A percentile compares a stretch with the other conserved stretches of the same genome.
phyloP scores from a whole-genome alignment of 2,329 filamentous ascomycete species.

The Penicillium sp. region DNA sequence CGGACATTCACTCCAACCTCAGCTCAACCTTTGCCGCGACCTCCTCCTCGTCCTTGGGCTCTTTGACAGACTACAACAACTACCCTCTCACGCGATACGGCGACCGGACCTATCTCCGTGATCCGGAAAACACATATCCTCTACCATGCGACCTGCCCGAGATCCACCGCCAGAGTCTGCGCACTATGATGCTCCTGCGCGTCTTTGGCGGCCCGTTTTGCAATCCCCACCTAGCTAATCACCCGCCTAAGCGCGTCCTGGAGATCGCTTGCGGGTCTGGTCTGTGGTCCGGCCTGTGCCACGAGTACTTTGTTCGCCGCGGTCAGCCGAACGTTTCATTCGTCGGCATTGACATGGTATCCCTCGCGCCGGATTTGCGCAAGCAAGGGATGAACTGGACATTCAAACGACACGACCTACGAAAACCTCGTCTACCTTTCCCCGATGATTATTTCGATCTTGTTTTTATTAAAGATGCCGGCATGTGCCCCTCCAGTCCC shows the following conservation, averaged over 20 bases:
- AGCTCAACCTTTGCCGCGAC: conserved; percentile 32
- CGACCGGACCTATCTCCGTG: conserved; percentile 76
- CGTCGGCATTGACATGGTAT: conserved; percentile 75
- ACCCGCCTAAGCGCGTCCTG: conserved; percentile 69
- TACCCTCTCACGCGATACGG: conserved; percentile 66
- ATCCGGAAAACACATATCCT: conserved; percentile 68
- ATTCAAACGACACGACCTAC: conserved; percentile 83
- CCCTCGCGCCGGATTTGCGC: conserved; percentile 59
- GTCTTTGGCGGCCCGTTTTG: conserved; percentile 77
- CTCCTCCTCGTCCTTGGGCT: conserved; percentile 35
- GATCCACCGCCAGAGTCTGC: conserved; percentile 78
- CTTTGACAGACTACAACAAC: conserved; percentile 37
- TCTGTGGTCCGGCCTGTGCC: conserved; percentile 84
- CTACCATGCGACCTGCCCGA: conserved; percentile 82
- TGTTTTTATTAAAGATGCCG: conserved; percentile 80
- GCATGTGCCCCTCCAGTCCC: conserved; percentile 58
- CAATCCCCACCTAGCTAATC: conserved; percentile 60
- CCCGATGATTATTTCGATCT: conserved; percentile 76
- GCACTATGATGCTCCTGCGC: conserved; percentile 73
- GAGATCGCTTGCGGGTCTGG: conserved; percentile 84
- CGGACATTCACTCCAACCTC: conserved; percentile 32
- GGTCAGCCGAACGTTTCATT: conserved; percentile 69
- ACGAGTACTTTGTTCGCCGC: conserved; percentile 66
- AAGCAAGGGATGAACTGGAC: conserved; percentile 78
- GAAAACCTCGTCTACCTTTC: conserved; percentile 70